A percentile compares a stretch with the other conserved stretches of the same genome.
Conservation (phyloP, 164 flowering plant species). For the Nelumbo lutea region DNA sequence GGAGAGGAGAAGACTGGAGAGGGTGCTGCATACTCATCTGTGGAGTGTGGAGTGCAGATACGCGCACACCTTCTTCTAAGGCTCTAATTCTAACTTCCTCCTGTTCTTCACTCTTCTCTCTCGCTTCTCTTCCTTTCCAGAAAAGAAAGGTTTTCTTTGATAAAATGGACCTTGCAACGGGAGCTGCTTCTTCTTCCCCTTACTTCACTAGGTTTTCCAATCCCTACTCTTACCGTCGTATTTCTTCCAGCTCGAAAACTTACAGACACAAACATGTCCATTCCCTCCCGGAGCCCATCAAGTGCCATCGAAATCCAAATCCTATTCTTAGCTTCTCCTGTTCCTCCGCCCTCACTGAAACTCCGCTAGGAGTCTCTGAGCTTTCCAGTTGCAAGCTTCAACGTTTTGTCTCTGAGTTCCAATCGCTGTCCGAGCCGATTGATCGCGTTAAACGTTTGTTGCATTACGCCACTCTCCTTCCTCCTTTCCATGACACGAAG, state of each 20-base stretch:
- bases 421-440: conserved; percentile 47
- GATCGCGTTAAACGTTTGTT: conserved; percentile 74
- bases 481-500: conserved; percentile 36
- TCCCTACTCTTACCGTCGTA: conserved; percentile 2
- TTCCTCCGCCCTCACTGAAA: conserved; percentile 33
- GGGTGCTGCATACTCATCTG: no score
- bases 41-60: no score
- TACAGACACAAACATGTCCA: neutral
- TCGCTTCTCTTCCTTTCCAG: no score
- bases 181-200: conserved; percentile 21
- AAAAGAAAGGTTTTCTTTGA: neutral
- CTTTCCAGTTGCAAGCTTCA: conserved; percentile 29
- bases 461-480: conserved; percentile 49
- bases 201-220: conserved; percentile 13
- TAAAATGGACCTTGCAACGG: conserved; percentile 36
- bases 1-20: no score
- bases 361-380: conserved; percentile 24
- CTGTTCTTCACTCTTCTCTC: no score
- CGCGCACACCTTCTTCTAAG: no score
- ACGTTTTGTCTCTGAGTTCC: conserved; percentile 49
- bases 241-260: neutral
- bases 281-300: conserved; percentile 9
- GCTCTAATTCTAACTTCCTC: no score
- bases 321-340: conserved; percentile 15
- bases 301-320: conserved; percentile 19